phyloP scores from a whole-genome alignment of 441 rosid species.

The Viola pubescens region DNA sequence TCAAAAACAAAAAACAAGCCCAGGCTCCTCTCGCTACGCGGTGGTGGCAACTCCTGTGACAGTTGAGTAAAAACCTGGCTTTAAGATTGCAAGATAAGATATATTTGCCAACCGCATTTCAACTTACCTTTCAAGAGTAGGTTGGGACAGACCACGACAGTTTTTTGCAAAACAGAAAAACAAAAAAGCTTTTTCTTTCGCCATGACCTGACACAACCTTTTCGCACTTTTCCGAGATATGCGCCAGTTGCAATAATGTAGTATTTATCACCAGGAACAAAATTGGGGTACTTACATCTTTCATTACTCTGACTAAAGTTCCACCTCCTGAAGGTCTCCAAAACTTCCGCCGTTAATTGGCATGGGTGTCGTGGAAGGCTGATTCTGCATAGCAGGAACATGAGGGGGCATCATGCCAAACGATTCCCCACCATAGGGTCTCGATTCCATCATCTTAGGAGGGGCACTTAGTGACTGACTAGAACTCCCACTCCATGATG shows the following conservation, averaged over 20 bases:
- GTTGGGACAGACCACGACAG: background rate
- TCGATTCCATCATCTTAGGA: slow-evolving; percentile 22
- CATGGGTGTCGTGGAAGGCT: slow-evolving; percentile 18
- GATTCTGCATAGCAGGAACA: slow-evolving; percentile 27
- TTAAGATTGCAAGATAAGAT: slow-evolving; percentile 12
- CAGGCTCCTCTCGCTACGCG: slow-evolving; percentile 22
- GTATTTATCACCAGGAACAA: slow-evolving; percentile 27
- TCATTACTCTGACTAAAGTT: slow-evolving; percentile 39
- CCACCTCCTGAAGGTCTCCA: slow-evolving; percentile 87
- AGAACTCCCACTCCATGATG: slow-evolving; percentile 89
- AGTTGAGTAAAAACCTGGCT: slow-evolving; percentile 13
- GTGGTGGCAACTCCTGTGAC: slow-evolving; percentile 19
- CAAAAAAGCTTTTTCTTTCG: slow-evolving; percentile 9
- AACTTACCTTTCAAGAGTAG: background rate
- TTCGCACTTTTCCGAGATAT: slow-evolving; percentile 4
- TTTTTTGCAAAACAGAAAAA: background rate
- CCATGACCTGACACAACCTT: slow-evolving; percentile 12
- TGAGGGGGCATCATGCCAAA: slow-evolving; percentile 26
- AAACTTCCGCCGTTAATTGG: slow-evolving; percentile 37
- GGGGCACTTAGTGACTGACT: slow-evolving; percentile 26
- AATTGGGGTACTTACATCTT: slow-evolving; percentile 48
- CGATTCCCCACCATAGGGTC: slow-evolving; percentile 27
- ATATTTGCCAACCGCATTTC: slow-evolving; percentile 18
- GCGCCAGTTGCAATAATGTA: slow-evolving; percentile 17
- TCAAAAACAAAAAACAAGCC: slow-evolving; percentile 10